Evolutionary conservation across 2,329 filamentous ascomycete genomes (phyloP).

Genomic region (Aquanectria penicillioides): DNA sequence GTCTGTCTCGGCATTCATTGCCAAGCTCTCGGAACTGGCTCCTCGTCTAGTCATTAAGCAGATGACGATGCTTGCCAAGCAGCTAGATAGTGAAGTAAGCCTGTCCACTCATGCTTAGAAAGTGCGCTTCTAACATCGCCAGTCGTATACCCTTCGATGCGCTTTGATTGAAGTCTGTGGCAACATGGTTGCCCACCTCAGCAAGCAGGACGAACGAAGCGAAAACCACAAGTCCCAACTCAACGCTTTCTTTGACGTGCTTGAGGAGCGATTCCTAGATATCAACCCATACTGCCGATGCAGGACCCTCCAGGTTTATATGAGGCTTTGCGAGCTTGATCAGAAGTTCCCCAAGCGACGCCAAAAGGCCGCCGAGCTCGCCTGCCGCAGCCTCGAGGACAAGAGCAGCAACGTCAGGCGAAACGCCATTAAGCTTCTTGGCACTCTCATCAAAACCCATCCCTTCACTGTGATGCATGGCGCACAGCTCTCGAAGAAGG

Average conservation of each 20-base stretch:
- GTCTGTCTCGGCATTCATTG: conserved; percentile 92
- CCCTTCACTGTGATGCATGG: conserved; percentile 94
- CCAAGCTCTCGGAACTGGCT: conserved; percentile 90
- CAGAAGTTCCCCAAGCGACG: conserved; percentile 94
- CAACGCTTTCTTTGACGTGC: conserved; percentile 94
- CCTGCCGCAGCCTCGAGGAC: conserved; percentile 90
- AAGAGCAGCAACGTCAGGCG: conserved; percentile 97
- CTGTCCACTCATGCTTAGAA: fast-evolving
- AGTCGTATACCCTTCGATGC: conserved; percentile 93
- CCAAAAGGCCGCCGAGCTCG: conserved; percentile 87
- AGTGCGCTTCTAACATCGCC: conserved; percentile 34
- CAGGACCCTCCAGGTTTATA: conserved; percentile 90
- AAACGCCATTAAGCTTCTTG: conserved; percentile 93
- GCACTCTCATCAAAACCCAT: conserved; percentile 89
- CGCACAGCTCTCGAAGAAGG: conserved; percentile 82
- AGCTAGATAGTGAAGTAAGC: conserved; percentile 88
- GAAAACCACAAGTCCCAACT: conserved; percentile 96
- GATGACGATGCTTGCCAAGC: conserved; percentile 93
- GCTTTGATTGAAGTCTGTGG: conserved; percentile 97
- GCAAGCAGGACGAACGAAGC: conserved; percentile 87
- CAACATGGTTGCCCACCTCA: conserved; percentile 91
- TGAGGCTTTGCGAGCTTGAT: conserved; percentile 91
- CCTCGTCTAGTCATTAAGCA: conserved; percentile 96
- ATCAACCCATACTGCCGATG: conserved; percentile 96
- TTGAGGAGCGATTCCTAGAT: conserved; percentile 95